phyloP scores from a whole-genome alignment of 257 asterid species.

The Solanum gracilifrons region DNA sequence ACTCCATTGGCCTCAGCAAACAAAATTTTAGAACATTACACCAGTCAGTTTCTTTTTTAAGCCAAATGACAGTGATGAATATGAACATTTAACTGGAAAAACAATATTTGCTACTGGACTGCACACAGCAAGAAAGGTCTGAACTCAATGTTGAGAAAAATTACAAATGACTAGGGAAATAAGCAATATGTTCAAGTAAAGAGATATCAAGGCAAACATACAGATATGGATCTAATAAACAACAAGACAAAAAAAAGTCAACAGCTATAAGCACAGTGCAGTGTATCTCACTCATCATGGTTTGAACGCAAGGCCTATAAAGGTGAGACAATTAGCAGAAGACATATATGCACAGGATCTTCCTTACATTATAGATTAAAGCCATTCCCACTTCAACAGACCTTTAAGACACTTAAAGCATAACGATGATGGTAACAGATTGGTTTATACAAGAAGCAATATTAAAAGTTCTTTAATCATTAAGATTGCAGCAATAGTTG shows the following conservation, averaged over 20 bases:
- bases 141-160: background rate
- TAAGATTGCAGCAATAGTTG: background rate
- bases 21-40: background rate
- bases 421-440: background rate
- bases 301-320: background rate
- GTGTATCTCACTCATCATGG: background rate
- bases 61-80: background rate
- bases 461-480: background rate
- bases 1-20: background rate
- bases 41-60: background rate
- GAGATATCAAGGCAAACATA: background rate
- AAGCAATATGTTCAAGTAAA: background rate
- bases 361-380: background rate
- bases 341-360: background rate
- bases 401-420: background rate
- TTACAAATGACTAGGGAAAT: background rate
- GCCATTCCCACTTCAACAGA: background rate
- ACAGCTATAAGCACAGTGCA: background rate
- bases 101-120: background rate
- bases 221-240: background rate
- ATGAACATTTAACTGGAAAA: background rate
- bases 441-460: background rate
- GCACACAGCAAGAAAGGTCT: background rate
- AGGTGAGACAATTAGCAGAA: background rate
- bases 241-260: background rate